Evolutionary conservation across 306 rosid genomes (phyloP), one percentile per base, ranked within the genome.

Genomic region (Coriaria nepalensis): DNA sequence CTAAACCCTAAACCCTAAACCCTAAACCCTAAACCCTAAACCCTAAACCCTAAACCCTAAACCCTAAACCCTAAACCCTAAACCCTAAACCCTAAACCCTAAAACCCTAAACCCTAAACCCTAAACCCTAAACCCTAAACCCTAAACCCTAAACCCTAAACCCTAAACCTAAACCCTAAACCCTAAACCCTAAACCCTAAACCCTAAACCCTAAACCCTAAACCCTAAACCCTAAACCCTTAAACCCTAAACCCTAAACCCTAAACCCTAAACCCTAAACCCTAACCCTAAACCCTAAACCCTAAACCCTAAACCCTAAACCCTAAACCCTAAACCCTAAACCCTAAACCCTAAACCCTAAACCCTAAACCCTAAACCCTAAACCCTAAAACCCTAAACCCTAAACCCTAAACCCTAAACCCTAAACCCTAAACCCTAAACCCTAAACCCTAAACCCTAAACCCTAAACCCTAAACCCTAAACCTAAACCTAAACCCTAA

Each of bases 191-290:
- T 33, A 49, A 9, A 39, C 53, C 40, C 5, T 33, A 49, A 33
- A 39, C 2, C 53, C 40, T 10, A 49, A 49, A 4, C 40, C 40
- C 40, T 3, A 49, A 49, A 33, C 39, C 53, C 40, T 10, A 49
- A 49, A 33, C 53, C 53, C 40, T 9, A 49, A 20, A 20, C 29
- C 29, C 29, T 20, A 20, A 49, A 4, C 53, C 53, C 40, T 7
- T 33, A 49, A 49, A 33, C 40, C 53, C 40, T 10, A 49, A 49
- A 33, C 53, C 53, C 40, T 10, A 49, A 49, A 33, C 53, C 53
- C 40, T 33, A 49, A 20, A 20, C 1, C 29, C 29, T 3, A 1
- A 20, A 49, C 4, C 53, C 53, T 14, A 0, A 49, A 49, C 10
- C 53, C 37, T 8, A 49, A 49, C 10, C 53, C 53, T 15, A 9